Evolutionary conservation across 1,139 yeast species (phyloP), one percentile per base, ranked within the genome.

Genomic region (Lodderomyces metapsilosis): DNA sequence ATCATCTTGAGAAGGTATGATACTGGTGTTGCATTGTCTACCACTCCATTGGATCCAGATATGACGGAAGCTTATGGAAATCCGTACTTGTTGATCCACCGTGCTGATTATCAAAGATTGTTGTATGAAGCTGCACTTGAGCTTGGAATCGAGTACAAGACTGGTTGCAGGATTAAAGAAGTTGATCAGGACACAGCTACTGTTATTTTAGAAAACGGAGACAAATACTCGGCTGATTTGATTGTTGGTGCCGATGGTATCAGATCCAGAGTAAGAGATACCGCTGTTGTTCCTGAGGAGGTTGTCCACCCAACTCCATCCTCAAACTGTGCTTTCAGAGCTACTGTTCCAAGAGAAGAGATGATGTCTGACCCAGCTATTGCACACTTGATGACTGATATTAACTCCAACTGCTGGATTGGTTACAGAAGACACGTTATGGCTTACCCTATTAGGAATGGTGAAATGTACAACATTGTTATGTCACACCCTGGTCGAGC

Each of bases 161-260:
- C 9, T 28, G 32, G 32, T 13, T 28, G 32, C 32, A 28, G 32
- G 9, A 15, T 28, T 16, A 13, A 28, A 15, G 18, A 28, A 15
- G 32, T 28, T 28, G 32, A 28, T 10, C 18, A 28, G 12, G 15
- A 15, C 11, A 28, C 32, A 11, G 32, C 20, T 28, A 28, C 32
- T 15, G 32, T 28, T 28, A 15, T 28, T 28, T 28, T 28, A 9
- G 32, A 28, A 28, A 28, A 18, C n/a, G 32, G 32, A 3, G 32
- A 28, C 13, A 28, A 15, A 15, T 28, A 28, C 18, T 15, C 32
- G 13, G 32, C 32, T 15, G 32, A 28, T 28, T 28, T 28, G 12
- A 18, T 28, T 28, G 32, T 28, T 4, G 32, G 32, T 28, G 32
- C 32, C n/a, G 32, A 28, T 28, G 32, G 32, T 28, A 28, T 28